Evolutionary conservation across 179 eudicot species (phyloP).

Genomic region (Silene vulgaris): DNA sequence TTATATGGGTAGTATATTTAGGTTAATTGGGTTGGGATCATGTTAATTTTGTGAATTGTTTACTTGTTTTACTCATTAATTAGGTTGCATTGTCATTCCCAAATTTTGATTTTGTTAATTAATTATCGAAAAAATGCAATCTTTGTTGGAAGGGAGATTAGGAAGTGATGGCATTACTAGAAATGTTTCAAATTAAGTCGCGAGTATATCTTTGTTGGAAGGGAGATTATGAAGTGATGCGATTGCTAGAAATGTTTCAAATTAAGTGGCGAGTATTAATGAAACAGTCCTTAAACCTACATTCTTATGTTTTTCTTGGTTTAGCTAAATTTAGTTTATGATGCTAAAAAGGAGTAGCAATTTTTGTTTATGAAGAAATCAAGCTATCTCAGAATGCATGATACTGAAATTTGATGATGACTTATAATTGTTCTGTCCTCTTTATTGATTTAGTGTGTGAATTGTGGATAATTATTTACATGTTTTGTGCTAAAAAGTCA

Average conservation of each 20-base stretch:
- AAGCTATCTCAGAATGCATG: neutral
- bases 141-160: too few species aligned
- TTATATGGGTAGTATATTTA: neutral
- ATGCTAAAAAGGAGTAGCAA: too few species aligned
- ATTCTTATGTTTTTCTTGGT: neutral
- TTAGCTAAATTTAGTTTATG: neutral
- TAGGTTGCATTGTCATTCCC: neutral
- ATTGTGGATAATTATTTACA: constrained; percentile 10
- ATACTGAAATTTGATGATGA: constrained; percentile 13
- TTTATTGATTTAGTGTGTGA: constrained; percentile 1
- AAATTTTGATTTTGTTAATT: too few species aligned
- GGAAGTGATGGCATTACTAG: too few species aligned
- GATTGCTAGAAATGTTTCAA: too few species aligned
- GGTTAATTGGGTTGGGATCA: neutral
- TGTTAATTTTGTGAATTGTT: constrained; percentile 5
- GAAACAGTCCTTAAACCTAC: neutral
- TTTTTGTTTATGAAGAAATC: too few species aligned
- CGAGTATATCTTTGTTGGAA: too few species aligned
- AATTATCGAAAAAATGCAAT: too few species aligned
- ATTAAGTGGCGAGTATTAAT: neutral
- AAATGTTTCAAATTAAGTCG: too few species aligned
- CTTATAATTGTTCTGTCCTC: constrained; percentile 2
- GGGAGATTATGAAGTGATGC: too few species aligned
- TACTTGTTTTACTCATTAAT: neutral
- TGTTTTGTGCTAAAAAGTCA: constrained; percentile 27